phyloP scores from a whole-genome alignment of 495 filamentous ascomycete species.

The Podospora pseudoanserina region DNA sequence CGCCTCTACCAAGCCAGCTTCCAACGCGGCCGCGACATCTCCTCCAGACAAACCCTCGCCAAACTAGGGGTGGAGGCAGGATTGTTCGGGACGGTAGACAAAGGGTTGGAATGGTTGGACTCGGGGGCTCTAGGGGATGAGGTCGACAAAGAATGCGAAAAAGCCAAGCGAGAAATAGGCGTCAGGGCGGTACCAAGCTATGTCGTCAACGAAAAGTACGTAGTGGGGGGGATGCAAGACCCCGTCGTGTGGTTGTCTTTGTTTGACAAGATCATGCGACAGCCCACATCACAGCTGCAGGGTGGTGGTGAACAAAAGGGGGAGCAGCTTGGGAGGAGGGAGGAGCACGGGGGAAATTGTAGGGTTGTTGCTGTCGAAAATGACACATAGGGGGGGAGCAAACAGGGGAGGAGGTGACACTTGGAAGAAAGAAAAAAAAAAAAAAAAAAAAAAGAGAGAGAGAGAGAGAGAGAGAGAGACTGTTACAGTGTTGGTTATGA shows the following conservation, averaged over 20 bases:
- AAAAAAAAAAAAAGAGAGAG: too few relatives aligned
- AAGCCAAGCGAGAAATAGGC: constrained; percentile 27
- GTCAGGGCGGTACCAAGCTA: constrained; percentile 76
- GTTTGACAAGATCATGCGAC: constrained; percentile 39
- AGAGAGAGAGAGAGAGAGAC: too few relatives aligned
- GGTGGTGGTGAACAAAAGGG: not conserved
- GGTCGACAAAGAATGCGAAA: constrained; percentile 15
- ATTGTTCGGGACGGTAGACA: constrained; percentile 27
- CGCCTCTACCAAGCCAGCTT: constrained; percentile 64
- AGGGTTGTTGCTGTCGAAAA: not conserved
- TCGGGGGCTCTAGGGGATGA: constrained; percentile 41
- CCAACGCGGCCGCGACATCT: constrained; percentile 71
- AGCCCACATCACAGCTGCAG: not conserved
- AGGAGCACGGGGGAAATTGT: not conserved
- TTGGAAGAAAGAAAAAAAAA: too few relatives aligned
- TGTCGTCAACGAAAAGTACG: constrained; percentile 62
- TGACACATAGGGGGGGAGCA: not conserved
- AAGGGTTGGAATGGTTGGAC: constrained; percentile 54
- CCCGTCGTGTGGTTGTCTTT: constrained; percentile 36
- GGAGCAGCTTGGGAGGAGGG: not conserved
- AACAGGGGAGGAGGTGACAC: too few relatives aligned
- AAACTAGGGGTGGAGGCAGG: constrained; percentile 52
- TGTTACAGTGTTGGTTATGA: too few relatives aligned
- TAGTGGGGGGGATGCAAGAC: constrained; percentile 67
- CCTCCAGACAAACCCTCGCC: constrained; percentile 55